Conservation (phyloP, 2,329 filamentous ascomycete genomes). For the Xylaria sp. region DNA sequence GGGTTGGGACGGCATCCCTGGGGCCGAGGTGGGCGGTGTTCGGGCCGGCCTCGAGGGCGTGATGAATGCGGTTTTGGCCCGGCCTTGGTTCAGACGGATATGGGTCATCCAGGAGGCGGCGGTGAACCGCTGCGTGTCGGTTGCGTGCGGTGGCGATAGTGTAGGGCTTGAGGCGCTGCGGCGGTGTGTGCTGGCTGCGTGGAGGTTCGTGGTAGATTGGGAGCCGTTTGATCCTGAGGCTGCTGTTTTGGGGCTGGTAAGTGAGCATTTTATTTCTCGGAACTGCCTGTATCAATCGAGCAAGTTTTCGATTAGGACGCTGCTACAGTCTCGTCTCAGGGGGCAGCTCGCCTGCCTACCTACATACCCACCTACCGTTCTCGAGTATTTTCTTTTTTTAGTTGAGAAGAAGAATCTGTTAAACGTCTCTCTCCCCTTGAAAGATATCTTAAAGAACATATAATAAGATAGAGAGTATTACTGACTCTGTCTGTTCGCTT, state of each 20-base stretch:
- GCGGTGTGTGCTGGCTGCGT: neutral
- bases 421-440: neutral
- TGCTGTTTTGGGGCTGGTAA: neutral
- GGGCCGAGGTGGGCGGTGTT: neutral
- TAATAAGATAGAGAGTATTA: neutral
- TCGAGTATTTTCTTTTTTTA: neutral
- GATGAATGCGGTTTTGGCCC: neutral
- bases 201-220: neutral
- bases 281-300: too few relatives aligned
- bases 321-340: neutral
- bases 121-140: neutral
- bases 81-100: neutral
- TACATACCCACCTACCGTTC: neutral
- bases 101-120: conserved; percentile 1
- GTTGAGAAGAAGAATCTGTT: neutral
- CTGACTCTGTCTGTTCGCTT: neutral
- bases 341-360: neutral
- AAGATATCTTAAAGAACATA: neutral
- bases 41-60: neutral
- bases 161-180: neutral
- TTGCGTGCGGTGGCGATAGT: neutral
- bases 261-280: neutral
- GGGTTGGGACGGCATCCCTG: neutral
- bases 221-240: neutral
- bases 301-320: too few relatives aligned